phyloP scores from a whole-genome alignment of 1,284 basidiomycete genomes.

The Malassezia psittaci region DNA sequence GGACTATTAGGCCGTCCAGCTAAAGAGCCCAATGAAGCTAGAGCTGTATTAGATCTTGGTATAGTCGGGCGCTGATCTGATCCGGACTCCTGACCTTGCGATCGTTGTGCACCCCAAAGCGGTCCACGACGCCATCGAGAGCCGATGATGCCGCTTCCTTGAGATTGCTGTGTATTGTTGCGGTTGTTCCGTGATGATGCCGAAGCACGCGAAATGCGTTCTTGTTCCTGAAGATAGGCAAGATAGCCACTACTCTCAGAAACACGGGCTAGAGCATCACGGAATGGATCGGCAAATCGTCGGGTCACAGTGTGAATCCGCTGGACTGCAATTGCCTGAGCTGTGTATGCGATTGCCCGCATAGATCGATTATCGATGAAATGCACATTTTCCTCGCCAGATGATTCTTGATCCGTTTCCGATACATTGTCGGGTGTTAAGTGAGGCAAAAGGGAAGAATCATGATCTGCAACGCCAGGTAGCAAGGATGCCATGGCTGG shows the following conservation, averaged over 20 bases:
- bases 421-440: constrained; percentile 18
- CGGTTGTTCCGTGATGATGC: too few species aligned
- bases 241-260: constrained; percentile 22
- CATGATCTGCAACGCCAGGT: constrained; percentile 9
- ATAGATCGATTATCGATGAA: constrained; percentile 36
- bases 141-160: too few species aligned
- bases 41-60: constrained; percentile 2
- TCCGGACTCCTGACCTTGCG: too few species aligned
- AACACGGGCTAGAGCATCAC: constrained; percentile 30
- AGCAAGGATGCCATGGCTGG: constrained; percentile 23
- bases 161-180: too few species aligned
- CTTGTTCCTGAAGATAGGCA: not conserved
- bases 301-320: constrained; percentile 40
- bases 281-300: constrained; percentile 41
- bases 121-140: too few species aligned
- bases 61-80: not conserved
- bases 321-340: constrained; percentile 33
- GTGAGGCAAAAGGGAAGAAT: constrained; percentile 9
- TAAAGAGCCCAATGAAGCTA: not conserved
- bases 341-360: constrained; percentile 41
- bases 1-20: not conserved
- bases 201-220: not conserved
- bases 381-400: constrained; percentile 15
- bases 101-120: too few species aligned
- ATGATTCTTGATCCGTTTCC: constrained; percentile 4